Percentiles rank a stretch among this genome's conserved stretches.
phyloP scores from a whole-genome alignment of 163 green algal genomes.

The Prototheca stagnorum region DNA sequence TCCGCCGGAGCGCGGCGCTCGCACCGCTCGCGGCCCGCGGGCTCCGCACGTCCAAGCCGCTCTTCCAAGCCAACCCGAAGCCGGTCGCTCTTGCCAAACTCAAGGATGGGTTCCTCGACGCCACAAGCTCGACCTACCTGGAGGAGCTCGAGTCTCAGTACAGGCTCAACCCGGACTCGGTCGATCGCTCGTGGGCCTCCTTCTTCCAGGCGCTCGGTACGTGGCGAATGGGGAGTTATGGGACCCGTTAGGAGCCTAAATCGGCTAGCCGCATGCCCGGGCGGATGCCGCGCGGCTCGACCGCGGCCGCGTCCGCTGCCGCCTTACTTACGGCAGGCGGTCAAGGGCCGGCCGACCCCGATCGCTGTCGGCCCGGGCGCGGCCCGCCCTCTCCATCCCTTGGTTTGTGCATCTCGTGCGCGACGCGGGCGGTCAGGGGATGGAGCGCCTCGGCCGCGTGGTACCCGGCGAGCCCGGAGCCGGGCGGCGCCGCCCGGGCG shows the following conservation, averaged over 20 bases:
- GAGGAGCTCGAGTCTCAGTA: slow-evolving; percentile 85
- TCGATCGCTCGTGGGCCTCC: slow-evolving; percentile 71
- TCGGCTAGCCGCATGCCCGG: background rate
- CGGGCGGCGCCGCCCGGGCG: no score
- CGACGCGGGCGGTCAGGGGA: no score
- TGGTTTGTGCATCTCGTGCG: no score
- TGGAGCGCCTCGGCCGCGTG: no score
- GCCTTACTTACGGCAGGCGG: background rate
- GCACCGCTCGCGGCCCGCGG: no score
- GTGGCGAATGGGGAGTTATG: no score
- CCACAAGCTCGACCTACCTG: slow-evolving; percentile 70
- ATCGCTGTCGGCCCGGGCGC: no score
- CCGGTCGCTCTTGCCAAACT: slow-evolving; percentile 74
- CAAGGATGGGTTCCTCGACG: slow-evolving; percentile 91
- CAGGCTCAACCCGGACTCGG: slow-evolving; percentile 50
- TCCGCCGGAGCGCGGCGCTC: background rate
- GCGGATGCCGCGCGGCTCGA: background rate
- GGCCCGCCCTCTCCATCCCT: no score
- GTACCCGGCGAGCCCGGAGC: no score
- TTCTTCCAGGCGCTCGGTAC: slow-evolving; percentile 65
- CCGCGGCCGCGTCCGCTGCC: no score
- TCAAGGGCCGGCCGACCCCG: no score
- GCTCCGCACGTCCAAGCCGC: background rate
- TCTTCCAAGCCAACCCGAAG: slow-evolving; percentile 20
- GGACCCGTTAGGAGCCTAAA: slow-evolving; percentile 1